Percentiles rank a stretch among this genome's conserved stretches.
These are phyloP conservation scores for Plantago elongata DNA, from an alignment of 257 asterid species.

Conservation along the genomic window DNA sequence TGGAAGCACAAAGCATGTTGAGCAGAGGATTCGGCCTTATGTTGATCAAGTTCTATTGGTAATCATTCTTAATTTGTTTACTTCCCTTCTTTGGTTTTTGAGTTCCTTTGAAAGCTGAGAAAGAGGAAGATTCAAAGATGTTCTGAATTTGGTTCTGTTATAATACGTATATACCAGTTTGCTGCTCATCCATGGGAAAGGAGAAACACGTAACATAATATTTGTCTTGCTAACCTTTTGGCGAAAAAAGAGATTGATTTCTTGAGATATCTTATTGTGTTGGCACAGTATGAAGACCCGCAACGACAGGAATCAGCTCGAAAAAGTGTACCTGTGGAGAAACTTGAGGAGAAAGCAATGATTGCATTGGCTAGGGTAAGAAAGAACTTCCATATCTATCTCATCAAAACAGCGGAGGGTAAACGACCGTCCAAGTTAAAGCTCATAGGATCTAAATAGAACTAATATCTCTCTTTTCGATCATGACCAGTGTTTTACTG, in stretches of 20 bases:
- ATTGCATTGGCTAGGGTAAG: constrained; percentile 89
- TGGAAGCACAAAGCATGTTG: constrained; percentile 56
- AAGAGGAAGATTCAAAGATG: too few species aligned
- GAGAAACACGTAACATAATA: too few species aligned
- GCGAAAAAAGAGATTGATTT: constrained; percentile 6
- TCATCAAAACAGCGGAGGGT: neutral
- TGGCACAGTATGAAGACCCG: constrained; percentile 77
- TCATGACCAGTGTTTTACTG: too few species aligned
- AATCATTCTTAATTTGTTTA: constrained; percentile 11
- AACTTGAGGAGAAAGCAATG: constrained; percentile 87
- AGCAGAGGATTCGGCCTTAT: constrained; percentile 64
- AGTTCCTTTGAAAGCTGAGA: too few species aligned
- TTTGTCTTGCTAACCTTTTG: neutral
- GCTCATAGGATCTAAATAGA: neutral
- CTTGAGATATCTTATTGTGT: constrained; percentile 17
- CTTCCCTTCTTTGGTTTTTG: too few species aligned
- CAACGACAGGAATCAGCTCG: constrained; percentile 74
- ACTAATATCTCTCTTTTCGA: neutral
- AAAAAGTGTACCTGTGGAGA: constrained; percentile 71
- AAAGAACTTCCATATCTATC: constrained; percentile 18
- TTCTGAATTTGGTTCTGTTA: too few species aligned
- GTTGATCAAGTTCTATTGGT: constrained; percentile 71
- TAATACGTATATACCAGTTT: too few species aligned
- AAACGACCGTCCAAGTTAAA: neutral
- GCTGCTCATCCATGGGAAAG: too few species aligned